Percentiles rank a stretch among this genome's conserved stretches.
phyloP scores from a whole-genome alignment of 805 yeast genomes.

The Lipomyces starkeyi region DNA sequence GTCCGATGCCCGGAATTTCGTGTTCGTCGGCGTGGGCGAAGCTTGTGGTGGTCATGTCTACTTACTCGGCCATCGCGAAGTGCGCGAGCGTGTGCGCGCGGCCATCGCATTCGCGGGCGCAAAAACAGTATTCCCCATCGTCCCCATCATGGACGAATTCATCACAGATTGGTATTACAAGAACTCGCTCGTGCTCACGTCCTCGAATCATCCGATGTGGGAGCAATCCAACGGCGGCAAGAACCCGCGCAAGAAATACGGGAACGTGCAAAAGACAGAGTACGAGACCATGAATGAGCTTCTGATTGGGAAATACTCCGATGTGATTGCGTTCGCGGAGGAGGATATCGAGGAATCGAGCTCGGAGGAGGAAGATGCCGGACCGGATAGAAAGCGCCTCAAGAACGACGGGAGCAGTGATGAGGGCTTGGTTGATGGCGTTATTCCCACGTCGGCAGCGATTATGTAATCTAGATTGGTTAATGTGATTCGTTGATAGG shows the following conservation, averaged over 20 bases:
- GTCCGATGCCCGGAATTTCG: slow-evolving; percentile 71
- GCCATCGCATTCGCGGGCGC: slow-evolving; percentile 68
- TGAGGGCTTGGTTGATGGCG: not conserved
- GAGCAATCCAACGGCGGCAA: slow-evolving; percentile 58
- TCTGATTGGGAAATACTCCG: slow-evolving; percentile 81
- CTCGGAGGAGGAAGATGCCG: slow-evolving; percentile 16
- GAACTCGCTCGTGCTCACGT: slow-evolving; percentile 73
- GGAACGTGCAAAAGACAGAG: slow-evolving; percentile 80
- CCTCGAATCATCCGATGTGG: slow-evolving; percentile 82
- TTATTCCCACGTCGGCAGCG: slow-evolving; percentile 1
- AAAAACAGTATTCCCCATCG: slow-evolving; percentile 73
- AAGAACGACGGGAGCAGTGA: slow-evolving; percentile 6
- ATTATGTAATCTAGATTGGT: not conserved
- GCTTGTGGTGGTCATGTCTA: slow-evolving; percentile 87
- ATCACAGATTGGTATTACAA: slow-evolving; percentile 90
- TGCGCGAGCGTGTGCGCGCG: slow-evolving; percentile 69
- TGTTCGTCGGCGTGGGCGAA: slow-evolving; percentile 88
- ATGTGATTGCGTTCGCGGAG: slow-evolving; percentile 80
- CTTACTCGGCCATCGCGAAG: slow-evolving; percentile 79
- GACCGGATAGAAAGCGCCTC: slow-evolving; percentile 21
- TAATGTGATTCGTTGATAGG: not conserved
- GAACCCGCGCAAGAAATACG: slow-evolving; percentile 87
- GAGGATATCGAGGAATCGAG: slow-evolving; percentile 68
- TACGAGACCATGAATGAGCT: slow-evolving; percentile 76
- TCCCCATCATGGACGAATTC: slow-evolving; percentile 86